These are phyloP conservation scores for Domatiomyces catenatus DNA, from an alignment of 2,329 filamentous ascomycete species.

Conservation along the genomic window DNA sequence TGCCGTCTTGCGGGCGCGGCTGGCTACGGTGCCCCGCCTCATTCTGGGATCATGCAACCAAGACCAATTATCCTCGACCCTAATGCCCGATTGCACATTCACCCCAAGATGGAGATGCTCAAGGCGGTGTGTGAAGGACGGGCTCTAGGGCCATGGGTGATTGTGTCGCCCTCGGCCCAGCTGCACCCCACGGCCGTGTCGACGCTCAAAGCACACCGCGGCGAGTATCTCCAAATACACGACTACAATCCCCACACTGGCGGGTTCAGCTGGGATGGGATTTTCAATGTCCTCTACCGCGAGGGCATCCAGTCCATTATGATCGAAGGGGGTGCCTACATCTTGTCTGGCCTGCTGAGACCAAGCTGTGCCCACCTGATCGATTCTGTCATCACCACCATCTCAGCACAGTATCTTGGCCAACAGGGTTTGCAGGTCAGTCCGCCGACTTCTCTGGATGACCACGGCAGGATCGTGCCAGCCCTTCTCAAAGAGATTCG, in stretches of 20 bases:
- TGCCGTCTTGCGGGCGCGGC: slow-evolving; percentile 52
- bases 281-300: slow-evolving; percentile 42
- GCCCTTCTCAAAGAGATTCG: slow-evolving; percentile 47
- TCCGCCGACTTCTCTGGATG: slow-evolving; percentile 38
- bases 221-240: slow-evolving; percentile 29
- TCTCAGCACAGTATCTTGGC: slow-evolving; percentile 84
- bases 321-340: slow-evolving; percentile 72
- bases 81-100: slow-evolving; percentile 53
- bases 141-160: slow-evolving; percentile 59
- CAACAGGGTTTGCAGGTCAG: slow-evolving; percentile 64
- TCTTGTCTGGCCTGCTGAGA: slow-evolving; percentile 69
- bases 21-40: slow-evolving; percentile 36
- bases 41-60: slow-evolving; percentile 45
- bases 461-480: slow-evolving; percentile 43
- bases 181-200: slow-evolving; percentile 32
- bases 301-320: slow-evolving; percentile 64
- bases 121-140: slow-evolving; percentile 46
- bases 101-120: slow-evolving; percentile 47
- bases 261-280: slow-evolving; percentile 42
- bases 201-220: slow-evolving; percentile 32
- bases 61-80: slow-evolving; percentile 74
- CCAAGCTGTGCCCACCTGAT: slow-evolving; percentile 46
- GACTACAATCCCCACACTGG: slow-evolving; percentile 14
- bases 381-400: slow-evolving; percentile 68
- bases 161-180: slow-evolving; percentile 37